Base-by-base conservation (phyloP, 345 rosid genomes). In the Aethionema arabicum region DNA sequence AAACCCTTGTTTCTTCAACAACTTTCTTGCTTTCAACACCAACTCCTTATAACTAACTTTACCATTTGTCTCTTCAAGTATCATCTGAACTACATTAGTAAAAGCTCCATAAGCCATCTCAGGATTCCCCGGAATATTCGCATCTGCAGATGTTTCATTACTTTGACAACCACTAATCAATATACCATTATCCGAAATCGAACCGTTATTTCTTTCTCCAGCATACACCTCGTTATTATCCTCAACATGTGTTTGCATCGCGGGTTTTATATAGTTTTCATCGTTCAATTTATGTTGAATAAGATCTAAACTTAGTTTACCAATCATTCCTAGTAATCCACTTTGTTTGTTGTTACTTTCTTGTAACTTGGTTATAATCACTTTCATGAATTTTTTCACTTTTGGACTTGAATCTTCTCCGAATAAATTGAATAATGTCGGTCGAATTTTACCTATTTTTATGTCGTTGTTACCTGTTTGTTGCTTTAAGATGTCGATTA, bases 391-490 rank as follows among this genome's bases (percentile, higher is more conserved):
- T 68, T 93, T 93, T 52, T 89, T 93, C 67, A 89, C 88, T 72
- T 93, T 89, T 41, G 98, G 97, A 52, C 90, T 82, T 29, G 98
- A 59, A 59, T 92, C 98, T 32, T 87, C 97, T 30, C 99, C 97
- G 41, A 93, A 93, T 29, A 80, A 64, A 56, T 89, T 85, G 16
- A 83, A 89, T 33, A 93, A 85, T 0, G 96, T 79, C 6, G 99
- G 96, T 72, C 97, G 76, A 58, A 93, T 79, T 75, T 81, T 81
- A 32, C 99, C 99, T 0, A 93, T 78, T 65, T 87, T 80, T 35
- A 93, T 80, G 55, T 85, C 86, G 31, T 89, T 79, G 63, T 85
- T 83, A 0, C 97, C 99, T 0, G 97, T 89, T 51, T 93, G 77
- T 70, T 84, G 88, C 83, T 93, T 80, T 35, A 93, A 95, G 10